Evolutionary conservation across 2,329 filamentous ascomycete genomes (phyloP), one percentile per base, ranked within the genome.

Genomic region (Fusarium proliferatum): DNA sequence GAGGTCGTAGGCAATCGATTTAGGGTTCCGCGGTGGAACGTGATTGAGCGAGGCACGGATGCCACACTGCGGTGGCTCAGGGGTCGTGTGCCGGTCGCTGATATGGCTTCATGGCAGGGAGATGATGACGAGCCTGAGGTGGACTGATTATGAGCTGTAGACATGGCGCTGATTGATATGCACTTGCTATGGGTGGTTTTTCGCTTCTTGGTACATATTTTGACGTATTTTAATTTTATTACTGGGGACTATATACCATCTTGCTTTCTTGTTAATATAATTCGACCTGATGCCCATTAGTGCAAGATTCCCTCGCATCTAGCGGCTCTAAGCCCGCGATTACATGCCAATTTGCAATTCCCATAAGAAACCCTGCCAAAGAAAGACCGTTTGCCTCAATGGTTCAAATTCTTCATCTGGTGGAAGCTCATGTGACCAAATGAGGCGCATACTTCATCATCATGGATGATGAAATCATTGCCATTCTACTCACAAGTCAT

Each of bases 1-100:
- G 92, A 97, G 53, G 92, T 97, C 8, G 89, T 89, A 34, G 95
- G 95, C 1, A 98, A 98, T 80, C 88, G 91, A 38, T 98, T 98
- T 83, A 88, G 94, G 38, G 94, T 98, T 38, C 96, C 96, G 1
- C 90, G 93, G 64, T 95, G 93, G 85, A 93, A 93, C 71, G 88
- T 97, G 11, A 84, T 98, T 53, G 93, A 96, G 68, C 93, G 94
- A 71, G 96, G 96, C 2, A 98, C 95, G 0, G 94, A 97, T 76
- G 92, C 94, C 5, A 92, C 94, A 1, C 84, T 98, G 74, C 87
- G 91, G 56, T 97, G 94, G 93, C 82, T 98, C 57, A 88, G 93
- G 68, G 93, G 94, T 34, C 88, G 92, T 62, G 92, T 97, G 41
- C 91, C 93, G 0, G 85, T 87, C 3, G 87, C 86, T 1, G 88